These are phyloP conservation scores for Penicillium sp. DNA, from an alignment of 2,329 filamentous ascomycete species.

Conservation along the genomic window DNA sequence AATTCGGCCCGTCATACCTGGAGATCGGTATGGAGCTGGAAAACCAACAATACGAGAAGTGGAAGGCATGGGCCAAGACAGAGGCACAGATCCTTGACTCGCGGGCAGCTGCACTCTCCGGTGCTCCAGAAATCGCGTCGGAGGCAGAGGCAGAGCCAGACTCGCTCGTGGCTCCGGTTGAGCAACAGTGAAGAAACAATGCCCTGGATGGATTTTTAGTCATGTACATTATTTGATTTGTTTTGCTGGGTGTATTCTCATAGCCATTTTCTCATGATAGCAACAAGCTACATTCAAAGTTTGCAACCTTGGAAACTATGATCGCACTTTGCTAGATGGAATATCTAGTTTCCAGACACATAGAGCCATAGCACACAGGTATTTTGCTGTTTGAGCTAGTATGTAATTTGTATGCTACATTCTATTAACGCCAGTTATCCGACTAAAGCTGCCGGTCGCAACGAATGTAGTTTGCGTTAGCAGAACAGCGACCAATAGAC, in stretches of 20 bases:
- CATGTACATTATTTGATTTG: slow-evolving; percentile 25
- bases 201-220: background rate
- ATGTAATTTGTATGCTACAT: too few relatives aligned
- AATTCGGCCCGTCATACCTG: slow-evolving; percentile 73
- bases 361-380: background rate
- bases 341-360: background rate
- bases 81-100: slow-evolving; percentile 50
- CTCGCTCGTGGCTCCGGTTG: background rate
- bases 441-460: too few relatives aligned
- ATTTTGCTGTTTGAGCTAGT: too few relatives aligned
- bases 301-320: background rate
- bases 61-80: slow-evolving; percentile 72
- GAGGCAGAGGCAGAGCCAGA: slow-evolving; percentile 30
- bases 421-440: too few relatives aligned
- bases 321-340: background rate
- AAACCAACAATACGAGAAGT: slow-evolving; percentile 71
- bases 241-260: slow-evolving; percentile 18
- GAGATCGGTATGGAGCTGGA: slow-evolving; percentile 80
- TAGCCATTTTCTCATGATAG: slow-evolving; percentile 13
- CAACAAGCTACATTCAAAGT: slow-evolving; percentile 2
- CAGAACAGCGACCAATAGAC: too few relatives aligned
- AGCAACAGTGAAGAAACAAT: background rate
- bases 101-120: slow-evolving; percentile 42
- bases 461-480: too few relatives aligned
- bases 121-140: slow-evolving; percentile 35